These are phyloP conservation scores for Mycena vulgaris DNA, from an alignment of 768 basidiomycete species.

Conservation along the genomic window DNA sequence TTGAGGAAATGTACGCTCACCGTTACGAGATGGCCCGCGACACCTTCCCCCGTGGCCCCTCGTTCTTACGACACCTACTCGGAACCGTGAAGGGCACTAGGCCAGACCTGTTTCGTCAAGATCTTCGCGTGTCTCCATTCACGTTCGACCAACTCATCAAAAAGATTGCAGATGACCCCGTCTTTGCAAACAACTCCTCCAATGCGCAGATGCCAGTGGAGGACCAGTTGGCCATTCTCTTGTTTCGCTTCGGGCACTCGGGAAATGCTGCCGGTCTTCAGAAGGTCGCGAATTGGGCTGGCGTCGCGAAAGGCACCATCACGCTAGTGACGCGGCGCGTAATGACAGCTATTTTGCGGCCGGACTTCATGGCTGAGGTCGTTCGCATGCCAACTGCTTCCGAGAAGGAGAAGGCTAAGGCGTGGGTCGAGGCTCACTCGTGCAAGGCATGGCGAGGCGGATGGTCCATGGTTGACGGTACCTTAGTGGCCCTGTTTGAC, in stretches of 20 bases:
- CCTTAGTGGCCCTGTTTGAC: too few relatives aligned
- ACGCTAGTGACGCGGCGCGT: not conserved
- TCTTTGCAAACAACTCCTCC: slow-evolving; percentile 39
- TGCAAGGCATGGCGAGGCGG: too few relatives aligned
- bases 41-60: slow-evolving; percentile 26
- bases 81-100: not conserved
- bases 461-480: too few relatives aligned
- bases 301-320: slow-evolving; percentile 1
- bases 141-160: slow-evolving; percentile 22
- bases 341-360: too few relatives aligned
- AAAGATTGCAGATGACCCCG: slow-evolving; percentile 11
- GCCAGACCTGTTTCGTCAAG: not conserved
- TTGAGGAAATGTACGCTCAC: slow-evolving; percentile 34
- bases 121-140: slow-evolving; percentile 8
- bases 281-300: not conserved
- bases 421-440: too few relatives aligned
- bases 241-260: slow-evolving; percentile 5
- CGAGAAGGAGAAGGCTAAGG: too few relatives aligned
- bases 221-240: slow-evolving; percentile 9
- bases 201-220: slow-evolving; percentile 37
- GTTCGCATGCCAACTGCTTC: too few relatives aligned
- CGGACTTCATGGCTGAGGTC: too few relatives aligned
- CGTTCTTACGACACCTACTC: slow-evolving; percentile 27
- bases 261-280: not conserved
- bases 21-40: slow-evolving; percentile 34